Conservation (phyloP, 768 basidiomycete species). For the Tephrocybe rancida region DNA sequence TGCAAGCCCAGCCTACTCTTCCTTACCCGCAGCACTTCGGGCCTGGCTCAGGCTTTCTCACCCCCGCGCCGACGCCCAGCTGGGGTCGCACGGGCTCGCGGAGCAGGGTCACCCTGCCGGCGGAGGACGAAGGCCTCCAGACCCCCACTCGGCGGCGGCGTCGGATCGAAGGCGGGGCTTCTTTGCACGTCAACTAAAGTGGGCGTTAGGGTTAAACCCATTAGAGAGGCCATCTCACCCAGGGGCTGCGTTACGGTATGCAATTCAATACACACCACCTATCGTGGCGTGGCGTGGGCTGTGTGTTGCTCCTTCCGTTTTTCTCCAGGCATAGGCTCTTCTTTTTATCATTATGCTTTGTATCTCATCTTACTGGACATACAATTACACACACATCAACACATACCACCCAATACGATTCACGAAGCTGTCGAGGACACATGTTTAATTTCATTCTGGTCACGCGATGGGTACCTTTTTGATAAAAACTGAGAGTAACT, state of each 20-base stretch:
- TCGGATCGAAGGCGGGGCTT: conserved; percentile 51
- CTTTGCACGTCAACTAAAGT: conserved; percentile 58
- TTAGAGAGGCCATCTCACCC: background rate
- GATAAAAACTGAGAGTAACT: too few relatives aligned
- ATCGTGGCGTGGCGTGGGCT: background rate
- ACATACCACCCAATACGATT: background rate
- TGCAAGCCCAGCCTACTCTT: conserved; percentile 28
- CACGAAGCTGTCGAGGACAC: background rate
- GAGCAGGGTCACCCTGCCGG: conserved; percentile 23
- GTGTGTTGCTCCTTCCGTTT: background rate
- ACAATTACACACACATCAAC: background rate
- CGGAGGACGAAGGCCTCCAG: conserved; percentile 43
- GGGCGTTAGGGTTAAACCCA: background rate
- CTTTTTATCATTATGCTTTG: background rate
- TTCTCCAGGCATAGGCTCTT: background rate
- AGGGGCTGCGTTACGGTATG: background rate
- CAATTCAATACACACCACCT: background rate
- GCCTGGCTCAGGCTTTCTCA: conserved; percentile 44
- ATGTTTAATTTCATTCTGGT: background rate
- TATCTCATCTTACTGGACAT: background rate
- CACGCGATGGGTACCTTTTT: too few relatives aligned
- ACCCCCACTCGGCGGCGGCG: conserved; percentile 54
- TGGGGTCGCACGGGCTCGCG: conserved; percentile 48
- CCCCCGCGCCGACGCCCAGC: conserved; percentile 49
- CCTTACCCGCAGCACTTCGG: conserved; percentile 47